Evolutionary conservation across 306 rosid genomes (phyloP).

Genomic region (Fragaria nilgerrensis): DNA sequence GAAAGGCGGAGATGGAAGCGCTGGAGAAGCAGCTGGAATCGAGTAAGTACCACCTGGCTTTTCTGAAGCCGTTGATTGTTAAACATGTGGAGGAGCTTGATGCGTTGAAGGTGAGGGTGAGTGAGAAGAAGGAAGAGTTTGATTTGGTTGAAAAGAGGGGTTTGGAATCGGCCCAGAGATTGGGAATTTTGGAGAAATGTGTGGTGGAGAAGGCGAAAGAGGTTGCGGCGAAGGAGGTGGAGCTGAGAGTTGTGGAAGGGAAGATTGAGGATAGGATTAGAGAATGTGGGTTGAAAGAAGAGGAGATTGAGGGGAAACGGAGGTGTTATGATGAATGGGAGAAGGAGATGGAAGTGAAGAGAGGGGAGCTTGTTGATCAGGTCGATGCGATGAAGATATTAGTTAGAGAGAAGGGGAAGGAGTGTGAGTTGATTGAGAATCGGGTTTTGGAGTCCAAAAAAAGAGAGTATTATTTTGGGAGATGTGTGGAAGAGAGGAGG

Average conservation of each 20-base stretch:
- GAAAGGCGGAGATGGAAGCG: neutral
- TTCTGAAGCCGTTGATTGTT: neutral
- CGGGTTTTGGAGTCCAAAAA: too few species aligned
- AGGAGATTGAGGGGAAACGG: neutral
- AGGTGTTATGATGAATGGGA: neutral
- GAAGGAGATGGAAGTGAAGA: conserved; percentile 8
- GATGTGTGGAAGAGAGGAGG: neutral
- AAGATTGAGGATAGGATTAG: neutral
- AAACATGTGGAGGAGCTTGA: conserved; percentile 30
- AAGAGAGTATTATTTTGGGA: conserved; percentile 13
- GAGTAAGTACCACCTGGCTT: neutral
- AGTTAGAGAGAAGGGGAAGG: conserved; percentile 34
- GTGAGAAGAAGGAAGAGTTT: conserved; percentile 32
- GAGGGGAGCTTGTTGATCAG: neutral
- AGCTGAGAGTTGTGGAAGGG: neutral
- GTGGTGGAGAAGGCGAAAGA: neutral
- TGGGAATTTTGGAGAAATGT: neutral
- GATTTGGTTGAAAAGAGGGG: neutral
- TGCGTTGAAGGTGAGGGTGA: conserved; percentile 22
- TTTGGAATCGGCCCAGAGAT: conserved; percentile 19
- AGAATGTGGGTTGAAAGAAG: neutral
- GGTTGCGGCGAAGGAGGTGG: neutral
- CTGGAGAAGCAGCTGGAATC: neutral
- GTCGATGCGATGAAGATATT: conserved; percentile 12
- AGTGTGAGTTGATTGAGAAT: conserved; percentile 9